These are phyloP conservation scores for Rachicladosporium sp. DNA, from an alignment of 2,329 filamentous ascomycete genomes.

Conservation along the genomic window DNA sequence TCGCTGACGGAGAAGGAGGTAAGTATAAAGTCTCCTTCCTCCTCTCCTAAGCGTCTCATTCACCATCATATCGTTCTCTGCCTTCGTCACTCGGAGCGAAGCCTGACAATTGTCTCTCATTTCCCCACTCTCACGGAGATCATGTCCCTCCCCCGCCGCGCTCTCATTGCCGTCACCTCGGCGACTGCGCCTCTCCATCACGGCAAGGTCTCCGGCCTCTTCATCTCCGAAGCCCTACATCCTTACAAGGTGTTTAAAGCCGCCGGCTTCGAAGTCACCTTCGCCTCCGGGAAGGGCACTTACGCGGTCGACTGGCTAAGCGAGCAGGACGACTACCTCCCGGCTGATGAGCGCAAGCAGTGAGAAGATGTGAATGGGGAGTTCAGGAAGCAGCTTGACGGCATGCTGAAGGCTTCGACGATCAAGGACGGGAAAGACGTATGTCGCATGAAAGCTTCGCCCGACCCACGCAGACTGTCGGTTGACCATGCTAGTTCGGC, in stretches of 20 bases:
- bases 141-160: conserved; percentile 26
- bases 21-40: no score
- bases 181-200: conserved; percentile 29
- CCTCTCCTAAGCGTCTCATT: no score
- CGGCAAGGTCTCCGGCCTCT: conserved; percentile 30
- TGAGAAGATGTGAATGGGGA: conserved; percentile 32
- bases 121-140: not conserved
- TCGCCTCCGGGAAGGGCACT: conserved; percentile 34
- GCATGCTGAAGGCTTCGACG: conserved; percentile 27
- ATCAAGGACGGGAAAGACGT: no score
- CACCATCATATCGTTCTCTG: no score
- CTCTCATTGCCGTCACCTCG: conserved; percentile 33
- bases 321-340: conserved; percentile 30
- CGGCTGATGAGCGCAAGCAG: conserved; percentile 26
- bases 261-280: conserved; percentile 37
- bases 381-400: conserved; percentile 35
- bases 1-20: no score
- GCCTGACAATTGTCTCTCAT: no score
- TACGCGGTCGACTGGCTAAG: conserved; percentile 36
- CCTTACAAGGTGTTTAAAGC: conserved; percentile 30
- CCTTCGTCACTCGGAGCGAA: no score
- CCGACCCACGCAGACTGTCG: no score
- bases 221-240: conserved; percentile 38
- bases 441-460: no score
- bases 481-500: conserved; percentile 15